These are phyloP conservation scores for Pseudozyma tsukubaensis DNA, from an alignment of 1,284 basidiomycete species.

Conservation along the genomic window DNA sequence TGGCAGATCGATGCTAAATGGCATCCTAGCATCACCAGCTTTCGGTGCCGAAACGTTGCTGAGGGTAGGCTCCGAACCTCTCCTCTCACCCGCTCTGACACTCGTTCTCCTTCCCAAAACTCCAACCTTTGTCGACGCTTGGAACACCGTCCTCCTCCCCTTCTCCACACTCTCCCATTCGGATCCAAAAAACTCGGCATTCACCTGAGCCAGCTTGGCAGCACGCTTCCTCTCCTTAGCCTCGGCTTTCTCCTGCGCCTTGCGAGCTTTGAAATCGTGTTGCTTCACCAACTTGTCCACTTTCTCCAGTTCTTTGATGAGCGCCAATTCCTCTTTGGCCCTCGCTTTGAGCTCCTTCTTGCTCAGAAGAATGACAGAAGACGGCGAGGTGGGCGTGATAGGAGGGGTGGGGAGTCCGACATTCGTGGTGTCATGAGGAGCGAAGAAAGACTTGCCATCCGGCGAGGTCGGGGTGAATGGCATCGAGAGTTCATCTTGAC, in stretches of 20 bases:
- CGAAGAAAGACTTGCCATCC: slow-evolving; percentile 15
- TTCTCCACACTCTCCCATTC: not conserved
- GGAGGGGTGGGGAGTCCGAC: slow-evolving; percentile 21
- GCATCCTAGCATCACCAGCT: not conserved
- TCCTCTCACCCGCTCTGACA: slow-evolving; percentile 12
- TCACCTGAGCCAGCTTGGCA: slow-evolving; percentile 17
- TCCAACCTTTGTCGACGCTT: slow-evolving; percentile 22
- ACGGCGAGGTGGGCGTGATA: slow-evolving; percentile 16
- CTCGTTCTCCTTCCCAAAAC: slow-evolving; percentile 18
- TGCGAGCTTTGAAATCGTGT: slow-evolving; percentile 50
- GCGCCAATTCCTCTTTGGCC: slow-evolving; percentile 52
- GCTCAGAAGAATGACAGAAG: not conserved
- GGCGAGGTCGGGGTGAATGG: slow-evolving; percentile 16
- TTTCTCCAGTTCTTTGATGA: slow-evolving; percentile 52
- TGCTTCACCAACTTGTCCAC: slow-evolving; percentile 52
- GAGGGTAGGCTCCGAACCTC: slow-evolving; percentile 15
- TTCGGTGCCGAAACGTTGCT: not conserved
- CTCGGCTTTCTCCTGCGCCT: slow-evolving; percentile 29
- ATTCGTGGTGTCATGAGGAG: not conserved
- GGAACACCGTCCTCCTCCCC: slow-evolving; percentile 38
- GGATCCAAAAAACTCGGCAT: slow-evolving; percentile 7
- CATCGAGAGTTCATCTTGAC: slow-evolving; percentile 4
- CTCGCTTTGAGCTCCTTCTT: slow-evolving; percentile 54
- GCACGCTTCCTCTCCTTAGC: slow-evolving; percentile 29
- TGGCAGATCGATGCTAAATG: slow-evolving; percentile 20